Base-by-base conservation (phyloP, 495 filamentous ascomycete species). In the Copromyces sp. region DNA sequence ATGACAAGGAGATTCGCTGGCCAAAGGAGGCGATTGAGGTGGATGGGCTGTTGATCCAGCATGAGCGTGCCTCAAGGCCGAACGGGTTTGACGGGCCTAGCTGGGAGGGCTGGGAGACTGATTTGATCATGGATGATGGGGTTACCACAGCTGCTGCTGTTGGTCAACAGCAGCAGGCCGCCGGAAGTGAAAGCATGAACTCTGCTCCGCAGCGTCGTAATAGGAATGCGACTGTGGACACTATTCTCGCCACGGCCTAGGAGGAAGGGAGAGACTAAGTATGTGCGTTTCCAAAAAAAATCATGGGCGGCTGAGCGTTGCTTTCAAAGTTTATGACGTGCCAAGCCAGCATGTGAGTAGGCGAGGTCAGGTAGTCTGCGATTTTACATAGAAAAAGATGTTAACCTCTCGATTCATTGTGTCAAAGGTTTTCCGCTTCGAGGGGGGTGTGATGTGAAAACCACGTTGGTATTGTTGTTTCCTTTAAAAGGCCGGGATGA, bases 61-160 rank as follows among this genome's bases (percentile, higher is more conserved):
- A 88, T 78, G 77, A 85, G 72, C 80, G 88, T 44, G 80, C 84
- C 29, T 83, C 84, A 45, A 82, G 88, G 71, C 87, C 88, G 9
- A 90, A 90, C 78, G 88, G 88, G 12, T 88, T 80, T 72, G 88
- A 90, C 74, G 73, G 77, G 72, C 78, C 86, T 11, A 82, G 75
- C 47, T 90, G 87, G 88, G 84, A 86, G 7, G 79, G 75, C 69
- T 82, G 83, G 85, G 83, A 85, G 74, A 80, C 78, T 45, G 82
- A 86, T 73, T 81, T 81, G 74, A 71, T 71, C 61, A 61, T 70
- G 38, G 40, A 39, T 29, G 40, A 24, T 24, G 20, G 32, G 38
- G 68, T 37, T 5, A 16, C 39, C 24, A 40, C 74, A 73, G 47
- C 75, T 82, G 79, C 75, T 79, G 71, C 20, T 53, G 20, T 20